Conservation (phyloP, 1,284 basidiomycete species). For the Kalmanozyma brasiliensis region DNA sequence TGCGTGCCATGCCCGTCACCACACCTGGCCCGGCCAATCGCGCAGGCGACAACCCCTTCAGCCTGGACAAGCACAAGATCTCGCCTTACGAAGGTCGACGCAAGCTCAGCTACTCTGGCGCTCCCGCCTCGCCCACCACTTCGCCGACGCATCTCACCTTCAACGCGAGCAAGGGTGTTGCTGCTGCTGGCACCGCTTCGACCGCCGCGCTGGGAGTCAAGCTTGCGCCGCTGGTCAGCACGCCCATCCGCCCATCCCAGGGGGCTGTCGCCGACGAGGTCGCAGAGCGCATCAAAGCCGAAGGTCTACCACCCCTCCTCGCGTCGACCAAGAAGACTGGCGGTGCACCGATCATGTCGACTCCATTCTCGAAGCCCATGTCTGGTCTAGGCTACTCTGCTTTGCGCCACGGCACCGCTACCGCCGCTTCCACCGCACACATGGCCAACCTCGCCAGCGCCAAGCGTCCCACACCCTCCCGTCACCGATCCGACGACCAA, state of each 20-base stretch:
- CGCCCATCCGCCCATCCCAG: slow-evolving; percentile 35
- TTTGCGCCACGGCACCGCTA: slow-evolving; percentile 20
- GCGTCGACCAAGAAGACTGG: slow-evolving; percentile 29
- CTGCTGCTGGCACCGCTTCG: slow-evolving; percentile 11
- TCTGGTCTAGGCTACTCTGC: slow-evolving; percentile 26
- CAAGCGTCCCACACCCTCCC: slow-evolving; percentile 33
- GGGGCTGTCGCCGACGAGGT: slow-evolving; percentile 7
- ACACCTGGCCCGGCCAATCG: slow-evolving; percentile 29
- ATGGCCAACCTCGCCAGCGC: slow-evolving; percentile 7
- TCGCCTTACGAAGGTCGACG: slow-evolving; percentile 44
- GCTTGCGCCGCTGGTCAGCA: slow-evolving; percentile 43
- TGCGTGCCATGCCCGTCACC: slow-evolving; percentile 27
- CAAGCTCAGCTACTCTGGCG: slow-evolving; percentile 44
- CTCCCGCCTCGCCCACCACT: slow-evolving; percentile 21
- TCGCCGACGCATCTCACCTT: slow-evolving; percentile 35
- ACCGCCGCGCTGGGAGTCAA: slow-evolving; percentile 19
- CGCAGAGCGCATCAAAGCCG: slow-evolving; percentile 25
- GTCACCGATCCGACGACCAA: slow-evolving; percentile 44
- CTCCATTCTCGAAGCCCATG: slow-evolving; percentile 43
- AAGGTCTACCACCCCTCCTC: slow-evolving; percentile 31
- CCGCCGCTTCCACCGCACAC: slow-evolving; percentile 8
- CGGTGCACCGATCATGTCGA: slow-evolving; percentile 32
- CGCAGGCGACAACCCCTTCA: slow-evolving; percentile 54
- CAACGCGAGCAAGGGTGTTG: slow-evolving; percentile 20
- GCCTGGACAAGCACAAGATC: slow-evolving; percentile 61